Evolutionary conservation across 306 rosid species (phyloP), one percentile per base, ranked within the genome.

Genomic region (Begonia loranthoides): DNA sequence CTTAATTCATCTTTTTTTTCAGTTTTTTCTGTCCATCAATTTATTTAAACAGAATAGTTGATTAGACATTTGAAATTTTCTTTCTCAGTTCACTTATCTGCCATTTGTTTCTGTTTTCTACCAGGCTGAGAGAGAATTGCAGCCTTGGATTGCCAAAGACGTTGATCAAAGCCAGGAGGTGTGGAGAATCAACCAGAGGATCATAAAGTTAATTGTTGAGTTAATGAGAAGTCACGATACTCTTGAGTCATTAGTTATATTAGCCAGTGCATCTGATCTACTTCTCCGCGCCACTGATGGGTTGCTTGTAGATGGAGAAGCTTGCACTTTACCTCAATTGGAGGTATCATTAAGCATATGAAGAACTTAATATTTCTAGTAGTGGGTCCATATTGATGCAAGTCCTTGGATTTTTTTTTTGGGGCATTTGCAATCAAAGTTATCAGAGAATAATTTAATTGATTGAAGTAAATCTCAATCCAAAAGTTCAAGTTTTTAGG

Each of bases 211-310:
- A 75, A 77, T 90, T 50, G 97, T 78, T 54, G 97, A 90, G 70
- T 80, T 90, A 1, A 85, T 90, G 95, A 82, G 97, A 71, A 85
- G 80, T 73, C 95, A 90, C 41, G 92, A 85, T 48, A 74, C 68
- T 54, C 79, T 76, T 3, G 92, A 90, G 49, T 90, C 95, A 19
- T 75, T 90, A 68, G 87, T 85, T 16, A 75, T 90, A 66, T 59
- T 90, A 72, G 84, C 97, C n/a, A 85, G 95, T 48, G 82, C 97
- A 10, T 90, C 95, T 15, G 97, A 90, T 82, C 79, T 90, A 49
- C 81, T 90, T 33, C 83, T 90, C 16, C 89, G 95, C n/a, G 95
- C 95, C 66, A 90, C 97, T 5, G 97, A 90, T 64, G 97, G 97
- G 65, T 76, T 90, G 95, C 87, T 90, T 40, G 92, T 90, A 61